Evolutionary conservation across 2,329 filamentous ascomycete genomes (phyloP).

Genomic region (Periconia sp.): DNA sequence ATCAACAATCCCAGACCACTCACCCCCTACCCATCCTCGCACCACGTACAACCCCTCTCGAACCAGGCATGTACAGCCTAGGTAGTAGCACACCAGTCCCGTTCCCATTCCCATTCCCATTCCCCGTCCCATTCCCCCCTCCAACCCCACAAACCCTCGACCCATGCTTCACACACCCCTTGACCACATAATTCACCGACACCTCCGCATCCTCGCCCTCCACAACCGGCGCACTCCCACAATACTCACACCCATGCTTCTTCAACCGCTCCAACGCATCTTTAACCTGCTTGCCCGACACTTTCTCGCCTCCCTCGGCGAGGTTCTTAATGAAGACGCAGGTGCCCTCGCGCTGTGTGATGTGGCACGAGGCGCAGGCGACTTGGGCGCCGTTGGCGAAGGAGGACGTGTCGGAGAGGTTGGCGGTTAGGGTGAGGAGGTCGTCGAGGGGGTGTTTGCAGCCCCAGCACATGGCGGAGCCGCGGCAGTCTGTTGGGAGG

Average conservation of each 20-base stretch:
- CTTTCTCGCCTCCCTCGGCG: background rate
- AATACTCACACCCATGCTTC: background rate
- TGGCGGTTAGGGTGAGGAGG: background rate
- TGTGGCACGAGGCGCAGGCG: constrained; percentile 1
- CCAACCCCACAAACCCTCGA: background rate
- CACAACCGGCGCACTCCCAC: background rate
- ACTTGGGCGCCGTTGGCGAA: background rate
- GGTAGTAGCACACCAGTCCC: no score
- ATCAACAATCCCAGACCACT: no score
- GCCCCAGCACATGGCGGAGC: background rate
- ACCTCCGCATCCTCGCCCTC: background rate
- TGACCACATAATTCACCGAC: background rate
- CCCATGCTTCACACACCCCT: constrained; percentile 5
- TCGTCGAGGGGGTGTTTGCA: constrained; percentile 3
- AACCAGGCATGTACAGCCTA: no score
- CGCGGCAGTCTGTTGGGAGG: background rate
- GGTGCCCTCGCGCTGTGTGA: background rate
- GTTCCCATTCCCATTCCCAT: no score
- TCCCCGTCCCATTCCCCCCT: no score
- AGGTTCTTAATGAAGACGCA: constrained; percentile 1
- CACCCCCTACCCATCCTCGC: no score
- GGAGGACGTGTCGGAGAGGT: background rate
- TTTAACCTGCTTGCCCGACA: constrained; percentile 1
- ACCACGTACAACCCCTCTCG: no score
- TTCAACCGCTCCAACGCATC: background rate